Evolutionary conservation across 768 basidiomycete genomes (phyloP).

Genomic region (Boletus tylopilopsis): DNA sequence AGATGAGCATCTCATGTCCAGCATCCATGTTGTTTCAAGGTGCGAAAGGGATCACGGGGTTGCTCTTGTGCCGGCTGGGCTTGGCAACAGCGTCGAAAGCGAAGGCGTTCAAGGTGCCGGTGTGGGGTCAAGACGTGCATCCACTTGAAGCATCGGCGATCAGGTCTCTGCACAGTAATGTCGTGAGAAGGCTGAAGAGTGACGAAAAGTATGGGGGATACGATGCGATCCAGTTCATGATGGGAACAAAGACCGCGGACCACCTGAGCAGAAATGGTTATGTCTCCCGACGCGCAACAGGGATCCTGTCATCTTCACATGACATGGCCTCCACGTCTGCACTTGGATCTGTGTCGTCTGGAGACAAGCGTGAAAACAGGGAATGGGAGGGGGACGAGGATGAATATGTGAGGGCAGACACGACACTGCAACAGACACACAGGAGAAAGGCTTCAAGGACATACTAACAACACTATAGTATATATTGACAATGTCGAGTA

Average conservation of each 20-base stretch:
- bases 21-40: neutral
- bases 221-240: neutral
- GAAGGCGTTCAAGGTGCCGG: neutral
- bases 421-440: too few relatives aligned
- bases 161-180: neutral
- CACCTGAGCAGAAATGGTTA: neutral
- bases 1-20: too few relatives aligned
- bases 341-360: too few relatives aligned
- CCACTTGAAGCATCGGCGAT: neutral
- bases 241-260: neutral
- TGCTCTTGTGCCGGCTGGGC: neutral
- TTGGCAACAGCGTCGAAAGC: neutral
- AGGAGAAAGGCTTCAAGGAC: too few relatives aligned
- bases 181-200: neutral
- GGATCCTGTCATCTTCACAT: too few relatives aligned
- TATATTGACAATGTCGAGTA: too few relatives aligned
- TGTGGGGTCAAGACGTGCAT: neutral
- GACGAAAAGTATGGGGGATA: neutral
- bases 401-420: too few relatives aligned
- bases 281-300: neutral
- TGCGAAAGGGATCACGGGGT: neutral
- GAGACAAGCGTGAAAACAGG: too few relatives aligned
- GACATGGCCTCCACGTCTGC: too few relatives aligned
- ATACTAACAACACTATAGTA: too few relatives aligned
- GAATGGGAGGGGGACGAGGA: too few relatives aligned